Base-by-base conservation (phyloP, 2,329 filamentous ascomycete species). In the Colletotrichum sp. region DNA sequence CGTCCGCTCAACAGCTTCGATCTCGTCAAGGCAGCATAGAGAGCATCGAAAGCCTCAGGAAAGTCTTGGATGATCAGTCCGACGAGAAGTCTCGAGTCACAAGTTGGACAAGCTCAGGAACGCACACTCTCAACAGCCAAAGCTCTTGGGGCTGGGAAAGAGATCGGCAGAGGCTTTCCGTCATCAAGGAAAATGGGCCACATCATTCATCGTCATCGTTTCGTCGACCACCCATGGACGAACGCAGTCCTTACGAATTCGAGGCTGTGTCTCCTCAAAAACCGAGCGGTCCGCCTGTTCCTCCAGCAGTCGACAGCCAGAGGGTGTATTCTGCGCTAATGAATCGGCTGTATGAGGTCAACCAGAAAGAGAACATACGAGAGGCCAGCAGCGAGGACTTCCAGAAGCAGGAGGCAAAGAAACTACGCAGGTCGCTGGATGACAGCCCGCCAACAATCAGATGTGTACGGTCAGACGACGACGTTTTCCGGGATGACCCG, bases 81-180 rank as follows among this genome's bases (percentile, higher is more conserved):
- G 55, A 90, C 48, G 89, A 91, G 25, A 90, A 86, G 77, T 94
- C 92, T n/a, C 86, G 93, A 27, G 91, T 94, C 66, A 94, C 93
- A 3, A 95, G 93, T 81, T 95, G 94, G 94, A 90, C 90, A 6
- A 91, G 92, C 76, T 94, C 93, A 1, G 91, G 90, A 2, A 87
- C 88, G 3, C 89, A 89, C 72, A 91, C 90, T 4, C 88, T 90
- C 4, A 83, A 88, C 8, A 91, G 84, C 81, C 74, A 88, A 60
- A 83, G 74, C 22, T 74, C 66, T 6, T 80, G 80, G 70, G 70
- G 27, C 70, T 83, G 80, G 2, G 88, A 90, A 75, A 84, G 89
- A 86, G 86, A 91, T 75, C 82, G 86, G 22, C 89, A 93, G 79
- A 88, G 91, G 2, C 84, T 94, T n/a, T 93, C 92, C 3, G 87